Evolutionary conservation across 805 yeast genomes (phyloP).

Genomic region (Zygotorulaspora florentina): DNA sequence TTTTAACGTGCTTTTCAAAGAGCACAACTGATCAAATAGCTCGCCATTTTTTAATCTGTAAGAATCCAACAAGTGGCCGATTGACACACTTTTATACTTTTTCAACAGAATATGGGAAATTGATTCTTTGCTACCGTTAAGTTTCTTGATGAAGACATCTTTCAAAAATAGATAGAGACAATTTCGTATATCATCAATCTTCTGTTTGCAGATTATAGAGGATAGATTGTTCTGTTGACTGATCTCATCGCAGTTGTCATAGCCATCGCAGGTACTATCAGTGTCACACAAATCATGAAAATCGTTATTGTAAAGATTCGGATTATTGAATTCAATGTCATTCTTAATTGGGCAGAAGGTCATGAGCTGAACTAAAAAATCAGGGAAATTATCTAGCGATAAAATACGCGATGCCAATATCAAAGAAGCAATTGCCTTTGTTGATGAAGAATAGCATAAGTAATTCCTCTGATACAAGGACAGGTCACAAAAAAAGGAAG

Average conservation of each 20-base stretch:
- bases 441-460: slow-evolving; percentile 43
- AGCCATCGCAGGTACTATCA: neutral
- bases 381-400: slow-evolving; percentile 20
- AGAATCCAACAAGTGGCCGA: slow-evolving; percentile 10
- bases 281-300: neutral
- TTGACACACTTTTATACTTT: slow-evolving; percentile 21
- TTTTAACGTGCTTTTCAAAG: slow-evolving; percentile 15
- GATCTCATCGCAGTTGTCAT: neutral
- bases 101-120: slow-evolving; percentile 20
- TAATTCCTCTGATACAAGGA: slow-evolving; percentile 49
- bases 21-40: slow-evolving; percentile 18
- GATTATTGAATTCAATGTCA: slow-evolving; percentile 10
- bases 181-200: slow-evolving; percentile 19
- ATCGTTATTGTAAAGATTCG: neutral
- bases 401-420: slow-evolving; percentile 50
- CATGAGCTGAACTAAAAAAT: slow-evolving; percentile 6
- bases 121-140: slow-evolving; percentile 3
- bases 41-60: slow-evolving; percentile 19
- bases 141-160: slow-evolving; percentile 17
- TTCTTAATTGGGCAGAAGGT: neutral
- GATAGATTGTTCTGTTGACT: slow-evolving; percentile 10
- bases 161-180: slow-evolving; percentile 20
- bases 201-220: slow-evolving; percentile 8
- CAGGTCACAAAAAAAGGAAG: slow-evolving; percentile 52
- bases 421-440: slow-evolving; percentile 47